Percentiles rank a stretch among this genome's conserved stretches.
Conservation (phyloP, 495 filamentous ascomycete genomes). For the Aspergillus nidulans region DNA sequence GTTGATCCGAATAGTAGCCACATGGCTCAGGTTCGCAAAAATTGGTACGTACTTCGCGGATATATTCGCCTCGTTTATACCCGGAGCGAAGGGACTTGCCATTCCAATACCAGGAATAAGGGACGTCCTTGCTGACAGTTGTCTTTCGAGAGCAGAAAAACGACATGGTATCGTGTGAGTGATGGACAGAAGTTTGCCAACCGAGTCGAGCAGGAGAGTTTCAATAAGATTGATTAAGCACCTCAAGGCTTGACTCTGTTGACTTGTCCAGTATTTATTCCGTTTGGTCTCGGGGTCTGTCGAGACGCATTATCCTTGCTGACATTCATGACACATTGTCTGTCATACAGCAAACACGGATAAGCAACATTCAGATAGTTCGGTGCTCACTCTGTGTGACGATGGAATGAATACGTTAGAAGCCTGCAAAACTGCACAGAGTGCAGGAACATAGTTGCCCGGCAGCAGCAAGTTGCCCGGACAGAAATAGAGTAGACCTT, state of each 20-base stretch:
- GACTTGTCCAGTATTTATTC: constrained; percentile 3
- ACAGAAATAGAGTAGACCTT: background rate
- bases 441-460: background rate
- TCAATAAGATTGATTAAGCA: background rate
- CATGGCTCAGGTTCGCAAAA: background rate
- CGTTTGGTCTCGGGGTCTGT: background rate
- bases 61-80: constrained; percentile 6
- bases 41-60: constrained; percentile 4
- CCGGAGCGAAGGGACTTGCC: constrained; percentile 20
- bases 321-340: background rate
- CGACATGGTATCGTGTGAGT: background rate
- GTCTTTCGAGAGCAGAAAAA: constrained; percentile 8
- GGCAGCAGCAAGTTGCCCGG: background rate
- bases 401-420: background rate
- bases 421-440: background rate
- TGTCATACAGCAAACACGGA: constrained; percentile 5
- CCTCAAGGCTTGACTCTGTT: background rate
- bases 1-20: background rate
- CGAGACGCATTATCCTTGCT: background rate
- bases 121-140: constrained; percentile 1
- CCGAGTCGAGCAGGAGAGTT: background rate
- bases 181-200: background rate
- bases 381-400: constrained; percentile 3
- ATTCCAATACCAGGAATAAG: constrained; percentile 22
- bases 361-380: constrained; percentile 1